Conservation (phyloP, 306 rosid genomes). For the Mucuna pruriens region DNA sequence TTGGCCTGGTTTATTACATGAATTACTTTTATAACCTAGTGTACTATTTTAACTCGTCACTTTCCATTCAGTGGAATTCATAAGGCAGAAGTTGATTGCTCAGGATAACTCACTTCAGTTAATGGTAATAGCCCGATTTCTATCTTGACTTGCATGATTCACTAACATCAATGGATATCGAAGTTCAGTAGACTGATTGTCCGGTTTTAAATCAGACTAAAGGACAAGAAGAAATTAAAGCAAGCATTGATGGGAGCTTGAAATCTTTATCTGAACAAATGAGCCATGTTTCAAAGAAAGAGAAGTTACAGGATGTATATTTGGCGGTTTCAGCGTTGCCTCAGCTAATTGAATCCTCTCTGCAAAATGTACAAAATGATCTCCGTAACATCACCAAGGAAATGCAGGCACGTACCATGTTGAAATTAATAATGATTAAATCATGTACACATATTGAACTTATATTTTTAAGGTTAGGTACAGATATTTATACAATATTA, state of each 20-base stretch:
- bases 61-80: conserved; percentile 66
- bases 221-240: conserved; percentile 80
- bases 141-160: conserved; percentile 30
- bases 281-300: conserved; percentile 51
- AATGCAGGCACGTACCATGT: conserved; percentile 63
- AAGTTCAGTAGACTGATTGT: conserved; percentile 38
- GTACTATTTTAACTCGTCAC: conserved; percentile 22
- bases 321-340: conserved; percentile 69
- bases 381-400: conserved; percentile 59
- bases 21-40: conserved; percentile 16
- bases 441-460: conserved; percentile 19
- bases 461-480: not conserved
- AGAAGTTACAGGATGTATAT: conserved; percentile 69
- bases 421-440: conserved; percentile 31
- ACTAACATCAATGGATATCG: conserved; percentile 34
- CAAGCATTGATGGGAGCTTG: conserved; percentile 69
- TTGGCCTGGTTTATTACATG: not conserved
- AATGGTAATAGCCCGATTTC: conserved; percentile 59
- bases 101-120: conserved; percentile 71
- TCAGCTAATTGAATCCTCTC: conserved; percentile 65
- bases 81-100: conserved; percentile 74
- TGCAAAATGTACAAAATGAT: conserved; percentile 60
- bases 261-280: conserved; percentile 66
- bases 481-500: not conserved
- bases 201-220: conserved; percentile 63